phyloP scores from a whole-genome alignment of 441 rosid genomes.

The Populus hybrid region DNA sequence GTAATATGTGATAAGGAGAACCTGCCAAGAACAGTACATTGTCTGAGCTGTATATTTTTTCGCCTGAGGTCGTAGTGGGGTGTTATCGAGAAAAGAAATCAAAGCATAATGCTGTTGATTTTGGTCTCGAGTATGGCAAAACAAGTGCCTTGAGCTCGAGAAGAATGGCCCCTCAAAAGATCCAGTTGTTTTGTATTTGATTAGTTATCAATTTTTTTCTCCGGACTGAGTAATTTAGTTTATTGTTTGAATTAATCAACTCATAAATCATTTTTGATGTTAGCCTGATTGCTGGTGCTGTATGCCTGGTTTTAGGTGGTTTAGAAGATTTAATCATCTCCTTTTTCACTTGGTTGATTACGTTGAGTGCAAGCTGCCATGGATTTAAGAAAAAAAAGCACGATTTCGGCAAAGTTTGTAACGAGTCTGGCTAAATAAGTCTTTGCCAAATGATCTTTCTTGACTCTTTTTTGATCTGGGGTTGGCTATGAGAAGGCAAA shows the following conservation, averaged over 20 bases:
- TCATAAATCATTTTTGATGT: conserved; percentile 13
- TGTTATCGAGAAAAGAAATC: conserved; percentile 30
- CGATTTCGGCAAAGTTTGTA: too few relatives aligned
- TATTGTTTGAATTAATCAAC: conserved; percentile 19
- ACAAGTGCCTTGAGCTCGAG: conserved; percentile 31
- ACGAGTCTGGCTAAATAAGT: too few relatives aligned
- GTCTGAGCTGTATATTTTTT: conserved; percentile 40
- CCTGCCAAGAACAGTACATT: conserved; percentile 28
- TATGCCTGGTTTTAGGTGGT: too few relatives aligned
- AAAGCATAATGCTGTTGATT: conserved; percentile 35
- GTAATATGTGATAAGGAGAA: conserved; percentile 38
- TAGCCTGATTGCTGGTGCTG: neutral
- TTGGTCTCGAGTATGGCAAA: conserved; percentile 35
- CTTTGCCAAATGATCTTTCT: neutral
- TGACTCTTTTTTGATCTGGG: too few relatives aligned
- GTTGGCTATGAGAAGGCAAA: neutral
- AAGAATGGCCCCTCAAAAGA: conserved; percentile 33
- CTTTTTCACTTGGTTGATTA: neutral
- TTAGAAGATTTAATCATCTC: too few relatives aligned
- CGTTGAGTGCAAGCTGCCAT: too few relatives aligned
- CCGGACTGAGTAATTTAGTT: conserved; percentile 27
- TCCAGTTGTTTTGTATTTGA: conserved; percentile 43
- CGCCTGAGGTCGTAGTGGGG: conserved; percentile 27
- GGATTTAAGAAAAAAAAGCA: too few relatives aligned
- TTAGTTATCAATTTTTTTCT: conserved; percentile 32